Base-by-base conservation (phyloP, 805 yeast species). In the Saturnispora galanensis region DNA sequence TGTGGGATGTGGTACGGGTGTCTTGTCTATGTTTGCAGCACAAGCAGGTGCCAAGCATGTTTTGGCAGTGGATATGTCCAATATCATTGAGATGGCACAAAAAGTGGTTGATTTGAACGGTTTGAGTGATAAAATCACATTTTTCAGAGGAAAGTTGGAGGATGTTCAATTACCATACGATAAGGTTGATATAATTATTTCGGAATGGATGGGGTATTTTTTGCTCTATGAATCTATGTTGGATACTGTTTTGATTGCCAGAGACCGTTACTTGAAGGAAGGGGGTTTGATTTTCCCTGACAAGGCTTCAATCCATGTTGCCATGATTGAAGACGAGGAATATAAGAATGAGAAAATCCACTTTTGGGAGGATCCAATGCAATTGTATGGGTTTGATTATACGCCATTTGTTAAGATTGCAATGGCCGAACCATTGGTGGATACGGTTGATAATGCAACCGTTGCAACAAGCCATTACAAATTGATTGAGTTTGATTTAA, bases 161-260 rank as follows among this genome's bases (percentile, higher is more conserved):
- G 98, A 93, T 58, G 85, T 94, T 46, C 73, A 64, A 37, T 70
- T 93, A 54, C 97, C 97, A 34, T 89, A 74, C 52, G 79, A 79
- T 45, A 71, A 84, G 60, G 99, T 93, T 45, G 99, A 93, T 62
- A 90, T 93, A 55, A 93, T 93, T 53, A 81, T 93, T 49, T 81
- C 93, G 51, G 99, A 93, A 66, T 93, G 99, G 99, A 93, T 93
- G 99, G 99, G 99, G 13, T 93, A 93, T 65, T 93, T 93, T 59
- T 66, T 94, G 54, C 72, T 94, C 46, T 93, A 90, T 62, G 99
- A 93, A 72, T 85, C 96, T 49, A 93, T 93, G 99, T 74, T 93
- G 63, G 97, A 93, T 65, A 87, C 97, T 26, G 98, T 93, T 26
- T 69, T 93, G 53, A 77, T 77, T 55, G 99, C 99, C 31, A 78